Conservation (phyloP, 768 basidiomycete genomes). For the Podaxis pistillaris region DNA sequence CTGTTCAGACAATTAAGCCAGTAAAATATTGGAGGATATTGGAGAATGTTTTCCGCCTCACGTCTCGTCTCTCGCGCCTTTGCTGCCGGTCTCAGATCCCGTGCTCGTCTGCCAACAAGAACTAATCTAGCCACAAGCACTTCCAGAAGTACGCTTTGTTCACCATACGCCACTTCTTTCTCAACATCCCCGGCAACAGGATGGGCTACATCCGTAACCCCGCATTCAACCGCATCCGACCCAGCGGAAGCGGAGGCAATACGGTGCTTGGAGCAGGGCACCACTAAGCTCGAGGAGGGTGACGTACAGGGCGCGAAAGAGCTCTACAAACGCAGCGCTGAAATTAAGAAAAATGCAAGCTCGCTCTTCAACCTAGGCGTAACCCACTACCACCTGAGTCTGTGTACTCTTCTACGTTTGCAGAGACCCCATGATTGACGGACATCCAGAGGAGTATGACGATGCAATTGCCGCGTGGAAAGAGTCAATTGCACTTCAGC, state of each 20-base stretch:
- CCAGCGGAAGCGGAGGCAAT: conserved; percentile 81
- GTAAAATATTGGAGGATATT: neutral
- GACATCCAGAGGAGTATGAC: conserved; percentile 74
- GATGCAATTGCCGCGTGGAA: conserved; percentile 86
- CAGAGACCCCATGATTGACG: neutral
- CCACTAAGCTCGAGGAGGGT: conserved; percentile 81
- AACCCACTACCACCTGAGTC: conserved; percentile 87
- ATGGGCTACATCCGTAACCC: conserved; percentile 78
- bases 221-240: conserved; percentile 79
- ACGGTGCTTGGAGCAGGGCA: conserved; percentile 79
- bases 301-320: conserved; percentile 77
- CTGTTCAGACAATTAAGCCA: too few species aligned
- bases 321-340: conserved; percentile 74
- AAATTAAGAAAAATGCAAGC: conserved; percentile 78
- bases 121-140: neutral
- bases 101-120: neutral
- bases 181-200: conserved; percentile 38
- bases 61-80: neutral
- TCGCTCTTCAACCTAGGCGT: conserved; percentile 88
- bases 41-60: conserved; percentile 9
- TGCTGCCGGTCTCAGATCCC: neutral
- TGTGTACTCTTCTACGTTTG: conserved; percentile 23
- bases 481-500: conserved; percentile 77
- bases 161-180: neutral
- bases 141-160: neutral